Evolutionary conservation across 1,284 basidiomycete species (phyloP).

Genomic region (Anthracocystis walkeri): DNA sequence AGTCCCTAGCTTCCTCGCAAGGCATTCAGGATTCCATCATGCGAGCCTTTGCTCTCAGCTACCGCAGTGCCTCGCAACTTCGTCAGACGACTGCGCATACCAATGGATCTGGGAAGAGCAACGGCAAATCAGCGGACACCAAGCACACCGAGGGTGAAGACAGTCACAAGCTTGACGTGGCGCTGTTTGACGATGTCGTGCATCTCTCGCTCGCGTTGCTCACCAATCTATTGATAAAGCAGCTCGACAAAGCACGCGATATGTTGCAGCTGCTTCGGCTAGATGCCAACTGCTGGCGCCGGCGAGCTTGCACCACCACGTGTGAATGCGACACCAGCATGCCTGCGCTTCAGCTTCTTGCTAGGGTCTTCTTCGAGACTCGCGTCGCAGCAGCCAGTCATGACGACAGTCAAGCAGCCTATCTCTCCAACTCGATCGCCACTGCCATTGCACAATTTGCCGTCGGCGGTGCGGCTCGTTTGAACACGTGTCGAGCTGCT

Average conservation of each 20-base stretch:
- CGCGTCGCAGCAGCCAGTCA: constrained; percentile 19
- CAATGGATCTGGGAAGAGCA: neutral
- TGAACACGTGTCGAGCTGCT: constrained; percentile 16
- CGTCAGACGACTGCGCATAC: constrained; percentile 5
- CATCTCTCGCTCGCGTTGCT: constrained; percentile 49
- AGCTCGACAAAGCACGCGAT: constrained; percentile 34
- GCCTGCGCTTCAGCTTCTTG: constrained; percentile 22
- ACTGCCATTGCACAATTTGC: constrained; percentile 50
- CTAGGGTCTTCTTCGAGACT: constrained; percentile 38
- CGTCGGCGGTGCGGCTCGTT: constrained; percentile 15
- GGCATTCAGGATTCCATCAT: constrained; percentile 18
- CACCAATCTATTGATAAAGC: constrained; percentile 49
- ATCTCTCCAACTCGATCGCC: constrained; percentile 52
- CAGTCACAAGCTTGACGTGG: constrained; percentile 7
- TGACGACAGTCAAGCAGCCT: constrained; percentile 41
- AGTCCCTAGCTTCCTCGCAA: constrained; percentile 30
- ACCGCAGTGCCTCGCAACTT: constrained; percentile 15
- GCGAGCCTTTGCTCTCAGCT: constrained; percentile 33
- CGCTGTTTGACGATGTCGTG: constrained; percentile 38
- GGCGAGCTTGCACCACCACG: constrained; percentile 12
- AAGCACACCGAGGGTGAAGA: neutral
- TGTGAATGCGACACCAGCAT: constrained; percentile 23
- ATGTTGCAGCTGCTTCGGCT: constrained; percentile 20
- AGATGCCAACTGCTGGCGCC: constrained; percentile 21
- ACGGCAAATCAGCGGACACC: neutral